phyloP scores from a whole-genome alignment of 305 asterid species.

The Euphrasia arctica region DNA sequence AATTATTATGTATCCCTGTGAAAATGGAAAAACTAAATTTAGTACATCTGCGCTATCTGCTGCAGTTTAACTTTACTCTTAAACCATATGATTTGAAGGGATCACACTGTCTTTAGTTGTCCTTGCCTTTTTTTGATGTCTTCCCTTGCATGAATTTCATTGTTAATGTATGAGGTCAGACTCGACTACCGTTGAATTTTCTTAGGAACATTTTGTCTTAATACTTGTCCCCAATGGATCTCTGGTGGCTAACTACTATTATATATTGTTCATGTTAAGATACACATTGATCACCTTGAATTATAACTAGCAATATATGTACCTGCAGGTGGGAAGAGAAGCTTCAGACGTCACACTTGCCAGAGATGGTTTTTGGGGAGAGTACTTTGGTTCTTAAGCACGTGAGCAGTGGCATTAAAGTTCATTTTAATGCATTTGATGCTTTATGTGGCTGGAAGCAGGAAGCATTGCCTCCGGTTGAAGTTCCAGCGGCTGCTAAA shows the following conservation, averaged over 20 bases:
- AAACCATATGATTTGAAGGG: too few relatives aligned
- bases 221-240: too few relatives aligned
- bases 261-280: conserved; percentile 12
- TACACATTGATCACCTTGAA: not conserved
- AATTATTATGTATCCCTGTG: too few relatives aligned
- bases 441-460: conserved; percentile 92
- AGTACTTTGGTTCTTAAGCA: conserved; percentile 74
- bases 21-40: too few relatives aligned
- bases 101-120: conserved; percentile 3
- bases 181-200: too few relatives aligned
- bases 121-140: not conserved
- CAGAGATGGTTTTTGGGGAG: conserved; percentile 98
- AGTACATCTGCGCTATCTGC: too few relatives aligned
- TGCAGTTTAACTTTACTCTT: too few relatives aligned
- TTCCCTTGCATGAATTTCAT: not conserved
- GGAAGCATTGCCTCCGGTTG: conserved; percentile 91
- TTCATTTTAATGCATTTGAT: conserved; percentile 85
- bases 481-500: conserved; percentile 94
- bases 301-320: conserved; percentile 12
- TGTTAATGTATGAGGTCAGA: too few relatives aligned
- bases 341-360: conserved; percentile 82
- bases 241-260: too few relatives aligned
- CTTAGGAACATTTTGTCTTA: too few relatives aligned
- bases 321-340: conserved; percentile 90
- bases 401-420: conserved; percentile 54